These are phyloP conservation scores for Pachysandra terminalis DNA, from an alignment of 164 flowering plant genomes.

Conservation along the genomic window DNA sequence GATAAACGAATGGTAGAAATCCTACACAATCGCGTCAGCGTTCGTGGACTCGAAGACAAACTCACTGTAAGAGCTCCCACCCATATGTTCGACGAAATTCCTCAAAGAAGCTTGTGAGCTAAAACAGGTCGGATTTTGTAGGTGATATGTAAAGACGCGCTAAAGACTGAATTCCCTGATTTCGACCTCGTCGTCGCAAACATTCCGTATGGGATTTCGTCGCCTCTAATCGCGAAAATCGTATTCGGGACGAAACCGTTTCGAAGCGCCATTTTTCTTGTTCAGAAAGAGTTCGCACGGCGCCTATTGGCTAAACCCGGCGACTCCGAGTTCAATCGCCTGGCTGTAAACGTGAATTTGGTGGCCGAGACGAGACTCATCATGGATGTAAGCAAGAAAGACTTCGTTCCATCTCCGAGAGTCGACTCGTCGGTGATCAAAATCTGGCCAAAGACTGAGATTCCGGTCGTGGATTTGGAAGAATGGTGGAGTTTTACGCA, in stretches of 20 bases:
- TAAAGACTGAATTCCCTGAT: constrained; percentile 70
- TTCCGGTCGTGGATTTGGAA: constrained; percentile 61
- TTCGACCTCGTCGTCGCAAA: constrained; percentile 89
- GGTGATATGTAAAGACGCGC: constrained; percentile 68
- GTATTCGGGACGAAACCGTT: constrained; percentile 47
- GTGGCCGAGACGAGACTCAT: constrained; percentile 75
- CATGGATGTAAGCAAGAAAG: constrained; percentile 90
- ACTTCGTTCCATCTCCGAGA: constrained; percentile 79
- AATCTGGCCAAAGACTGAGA: constrained; percentile 49
- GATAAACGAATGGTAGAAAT: constrained; percentile 77
- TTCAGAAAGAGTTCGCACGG: constrained; percentile 90
- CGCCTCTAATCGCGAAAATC: constrained; percentile 72
- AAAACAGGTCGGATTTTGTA: constrained; percentile 29
- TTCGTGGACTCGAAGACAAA: constrained; percentile 40
- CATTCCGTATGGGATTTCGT: constrained; percentile 85
- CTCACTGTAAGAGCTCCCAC: constrained; percentile 41
- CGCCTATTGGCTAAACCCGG: constrained; percentile 84
- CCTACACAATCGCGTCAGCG: constrained; percentile 57
- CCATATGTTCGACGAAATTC: constrained; percentile 47
- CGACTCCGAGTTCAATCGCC: constrained; percentile 72
- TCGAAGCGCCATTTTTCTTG: constrained; percentile 74
- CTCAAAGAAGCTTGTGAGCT: constrained; percentile 10
- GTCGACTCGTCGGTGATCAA: constrained; percentile 89
- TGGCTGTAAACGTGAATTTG: constrained; percentile 86
- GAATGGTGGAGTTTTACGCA: constrained; percentile 90